Percentiles rank a stretch among this genome's conserved stretches.
phyloP scores from a whole-genome alignment of 2,329 filamentous ascomycete species.

The Pseudophaeomoniella oleicola region DNA sequence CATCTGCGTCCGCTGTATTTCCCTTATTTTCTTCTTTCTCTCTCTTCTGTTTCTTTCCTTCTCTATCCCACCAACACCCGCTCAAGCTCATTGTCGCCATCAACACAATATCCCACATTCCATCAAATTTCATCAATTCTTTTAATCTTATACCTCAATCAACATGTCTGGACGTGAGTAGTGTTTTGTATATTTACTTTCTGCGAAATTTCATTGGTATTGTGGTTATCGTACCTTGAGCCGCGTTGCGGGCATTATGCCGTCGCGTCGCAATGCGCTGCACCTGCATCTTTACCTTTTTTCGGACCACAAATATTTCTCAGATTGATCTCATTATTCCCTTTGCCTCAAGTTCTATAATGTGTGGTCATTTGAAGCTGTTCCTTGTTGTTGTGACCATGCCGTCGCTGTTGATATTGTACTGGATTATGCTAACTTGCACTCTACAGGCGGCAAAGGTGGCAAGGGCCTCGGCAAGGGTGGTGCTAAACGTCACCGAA shows the following conservation, averaged over 20 bases:
- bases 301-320: neutral
- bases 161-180: conserved; percentile 47
- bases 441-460: conserved; percentile 34
- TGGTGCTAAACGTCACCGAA: conserved; percentile 39
- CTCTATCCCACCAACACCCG: conserved; percentile 3
- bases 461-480: conserved; percentile 41
- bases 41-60: conserved; percentile 3
- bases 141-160: conserved; percentile 20
- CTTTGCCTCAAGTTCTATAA: too few relatives aligned
- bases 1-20: conserved; percentile 4
- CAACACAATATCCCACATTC: conserved; percentile 8
- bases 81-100: neutral
- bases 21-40: conserved; percentile 1
- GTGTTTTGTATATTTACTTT: too few relatives aligned
- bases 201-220: too few relatives aligned
- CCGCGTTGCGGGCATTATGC: neutral
- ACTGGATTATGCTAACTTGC: conserved; percentile 17
- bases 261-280: neutral
- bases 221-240: too few relatives aligned
- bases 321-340: neutral
- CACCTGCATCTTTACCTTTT: neutral
- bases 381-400: too few relatives aligned
- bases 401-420: conserved; percentile 5
- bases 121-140: conserved; percentile 13
- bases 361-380: too few relatives aligned